Base-by-base conservation (phyloP, 495 filamentous ascomycete genomes). In the Podospora appendiculata region DNA sequence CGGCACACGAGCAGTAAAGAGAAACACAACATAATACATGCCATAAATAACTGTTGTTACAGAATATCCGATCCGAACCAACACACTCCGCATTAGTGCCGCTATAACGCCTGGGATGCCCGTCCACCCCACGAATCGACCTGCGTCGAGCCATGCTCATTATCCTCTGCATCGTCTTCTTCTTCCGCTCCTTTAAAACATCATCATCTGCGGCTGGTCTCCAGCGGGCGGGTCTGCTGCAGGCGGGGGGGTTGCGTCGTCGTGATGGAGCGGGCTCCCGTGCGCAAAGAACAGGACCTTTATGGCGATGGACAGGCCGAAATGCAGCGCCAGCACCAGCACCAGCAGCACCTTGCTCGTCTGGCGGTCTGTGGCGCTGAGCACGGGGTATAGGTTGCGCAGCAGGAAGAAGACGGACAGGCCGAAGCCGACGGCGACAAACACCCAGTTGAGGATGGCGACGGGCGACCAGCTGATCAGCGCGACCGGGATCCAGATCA, bases 201-300 rank as follows among this genome's bases (percentile, higher is more conserved):
- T 25, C 25, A 25, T 25, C 25, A 25, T 25, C 25, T 25, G 25
- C 25, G 25, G 25, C 25, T 25, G 25, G 5, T 25, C 25, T 25
- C 25, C 25, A 25, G 25, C 25, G 5, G 25, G 25, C 25, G 25
- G 25, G 25, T 25, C 25, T 2, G 25, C 25, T 5, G 25, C 25
- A 25, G 25, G 25, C 25, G 25, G 25, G 25, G 25, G 2, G 25
- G 25, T 25, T 2, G 25, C 2, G 25, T 25, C 5, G 57, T 47
- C 34, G 58, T 59, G 13, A 52, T 77, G 78, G 61, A 80, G 78
- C 4, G 84, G 84, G 68, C 86, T 89, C 38, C 76, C 83, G 48
- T 87, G 80, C 69, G 91, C 91, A 73, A 98, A 98, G 79, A 97
- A 97, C 12, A 95, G 71, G 52, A 96, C 80, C 77, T 96, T 96